Evolutionary conservation across 1,284 basidiomycete genomes (phyloP), one percentile per base, ranked within the genome.

Genomic region (Ganoderma boninense): DNA sequence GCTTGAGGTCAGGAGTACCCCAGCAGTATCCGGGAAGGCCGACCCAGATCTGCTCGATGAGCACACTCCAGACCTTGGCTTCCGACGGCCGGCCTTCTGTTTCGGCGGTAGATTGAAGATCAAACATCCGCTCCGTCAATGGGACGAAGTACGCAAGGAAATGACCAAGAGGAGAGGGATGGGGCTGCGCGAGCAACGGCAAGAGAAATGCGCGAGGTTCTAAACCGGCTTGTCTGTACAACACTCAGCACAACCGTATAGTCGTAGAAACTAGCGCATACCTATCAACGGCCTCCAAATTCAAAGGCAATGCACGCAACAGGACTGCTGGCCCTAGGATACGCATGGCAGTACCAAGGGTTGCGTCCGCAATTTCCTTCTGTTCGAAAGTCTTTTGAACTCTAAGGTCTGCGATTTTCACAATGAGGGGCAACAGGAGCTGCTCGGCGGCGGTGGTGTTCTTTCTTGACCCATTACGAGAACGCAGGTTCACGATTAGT

Each of bases 131-230:
- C 81, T 98, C 97, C 52, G 96, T 98, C 46, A 99, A 84, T 18
- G 98, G 97, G 10, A 99, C 94, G 75, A 99, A 97, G 80, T 95
- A 95, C 3, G 88, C 87, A 20, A 96, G 87, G 78, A 99, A 99
- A 83, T 97, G 97, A 0, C 83, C 82, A 56, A 99, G 86, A 2
- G 85, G 93, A 70, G 89, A 97, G 77, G 91, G 94, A 88, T 91
- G 97, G 77, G 87, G 89, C 42, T 94, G 89, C n/a, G 92, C 84
- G 68, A 99, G 91, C 67, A 99, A 86, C 4, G 98, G 97, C 7
- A 99, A 87, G 32, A 99, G 87, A 86, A 95, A 98, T 2, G 97
- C 98, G 60, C 95, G 92, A 16, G 92, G 91, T 79, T 91, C 92
- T 65, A 81, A 84, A 46, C 89, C 88, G 61, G 86, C 85, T 81